Percentiles rank a stretch among this genome's conserved stretches.
These are phyloP conservation scores for Zychaea mexicana DNA, from an alignment of 371 early-diverging fungal species.

Conservation along the genomic window DNA sequence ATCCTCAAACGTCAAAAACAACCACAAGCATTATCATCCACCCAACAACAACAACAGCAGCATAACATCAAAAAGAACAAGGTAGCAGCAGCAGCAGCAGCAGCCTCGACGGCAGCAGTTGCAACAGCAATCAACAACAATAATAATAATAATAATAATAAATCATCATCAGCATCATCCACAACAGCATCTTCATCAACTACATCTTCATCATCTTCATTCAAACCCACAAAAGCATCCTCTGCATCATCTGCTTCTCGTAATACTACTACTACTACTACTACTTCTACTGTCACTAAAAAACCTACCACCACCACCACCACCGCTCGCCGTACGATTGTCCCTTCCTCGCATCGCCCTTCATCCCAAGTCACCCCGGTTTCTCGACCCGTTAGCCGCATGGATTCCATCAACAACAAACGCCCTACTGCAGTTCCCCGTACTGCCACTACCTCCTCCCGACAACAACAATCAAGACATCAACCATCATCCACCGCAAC, in stretches of 20 bases:
- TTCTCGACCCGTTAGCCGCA: background rate
- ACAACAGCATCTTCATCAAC: background rate
- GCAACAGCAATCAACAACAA: background rate
- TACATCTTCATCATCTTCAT: background rate
- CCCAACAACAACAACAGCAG: background rate
- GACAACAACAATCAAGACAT: background rate
- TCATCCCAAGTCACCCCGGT: background rate
- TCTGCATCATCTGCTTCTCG: background rate
- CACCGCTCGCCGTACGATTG: slow-evolving; percentile 3
- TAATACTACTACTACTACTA: background rate
- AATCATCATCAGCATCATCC: background rate
- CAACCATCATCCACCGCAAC: background rate
- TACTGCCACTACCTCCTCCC: slow-evolving; percentile 1
- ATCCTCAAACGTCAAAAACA: slow-evolving; percentile 8
- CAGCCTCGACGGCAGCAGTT: background rate
- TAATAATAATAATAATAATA: background rate
- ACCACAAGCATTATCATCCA: background rate
- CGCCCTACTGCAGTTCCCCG: slow-evolving; percentile 12
- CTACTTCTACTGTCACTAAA: background rate
- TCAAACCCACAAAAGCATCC: background rate
- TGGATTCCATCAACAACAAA: slow-evolving; percentile 4
- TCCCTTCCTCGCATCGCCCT: background rate
- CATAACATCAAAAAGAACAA: background rate
- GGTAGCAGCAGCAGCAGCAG: background rate
- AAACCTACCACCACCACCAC: background rate